Base-by-base conservation (phyloP, 306 rosid genomes). In the Quercus mongolica region DNA sequence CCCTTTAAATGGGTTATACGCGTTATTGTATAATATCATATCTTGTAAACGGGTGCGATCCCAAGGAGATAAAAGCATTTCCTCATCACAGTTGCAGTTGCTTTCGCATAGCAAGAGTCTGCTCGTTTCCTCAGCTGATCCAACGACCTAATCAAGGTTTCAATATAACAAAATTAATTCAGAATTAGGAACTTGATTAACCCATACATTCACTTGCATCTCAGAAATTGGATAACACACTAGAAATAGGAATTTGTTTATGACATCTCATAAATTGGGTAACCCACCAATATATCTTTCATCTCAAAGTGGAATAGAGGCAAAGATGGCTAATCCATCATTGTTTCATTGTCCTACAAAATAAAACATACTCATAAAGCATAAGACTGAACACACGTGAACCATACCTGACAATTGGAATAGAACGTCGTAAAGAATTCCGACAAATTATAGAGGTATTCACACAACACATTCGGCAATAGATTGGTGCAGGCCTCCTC, bases 51-150 rank as follows among this genome's bases (percentile, higher is more conserved):
- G 62, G 98, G 97, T 41, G 67, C 86, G 46, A 95, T 93, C 61
- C 99, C 99, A 2, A 93, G 96, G 56, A 95, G 94, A 81, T 91
- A 14, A 78, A 92, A 95, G 85, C 98, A 92, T 78, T 92, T 90
- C 72, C 98, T 88, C 96, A 93, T 95, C 85, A 95, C 98, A 23
- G 64, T 79, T 76, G 91, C 97, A 0, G 99, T 92, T 75, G 98
- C 99, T 86, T 86, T 95, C 99, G 72, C 98, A 95, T 38, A 92
- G 89, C 89, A 96, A 85, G 58, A 96, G 99, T 85, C 99, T 77
- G 65, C 99, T 91, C 3, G 94, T 88, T 85, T 96, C 98, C 70
- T 90, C 93, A 1, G 97, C 74, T 1, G 93, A 85, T 18, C 99
- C 97, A 26, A 90, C 89, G 44, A 95, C 99, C 99, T 96, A 84